These are phyloP conservation scores for Acanthamoeba rhysodes DNA, from an alignment of 208 protist species.

Conservation along the genomic window DNA sequence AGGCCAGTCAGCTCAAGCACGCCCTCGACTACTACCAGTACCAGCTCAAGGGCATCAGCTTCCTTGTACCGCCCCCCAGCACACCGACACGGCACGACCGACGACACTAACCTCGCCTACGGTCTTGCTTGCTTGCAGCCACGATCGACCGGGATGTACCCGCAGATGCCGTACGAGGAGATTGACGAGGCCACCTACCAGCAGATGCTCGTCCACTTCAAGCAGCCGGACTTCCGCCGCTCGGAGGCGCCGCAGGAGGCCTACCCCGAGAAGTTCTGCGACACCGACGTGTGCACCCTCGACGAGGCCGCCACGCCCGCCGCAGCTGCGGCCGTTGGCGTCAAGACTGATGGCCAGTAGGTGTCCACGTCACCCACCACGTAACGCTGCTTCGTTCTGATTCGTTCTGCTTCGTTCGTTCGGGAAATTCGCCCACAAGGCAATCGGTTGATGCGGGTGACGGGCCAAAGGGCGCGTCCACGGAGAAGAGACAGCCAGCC, in stretches of 20 bases:
- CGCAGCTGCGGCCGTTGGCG: background rate
- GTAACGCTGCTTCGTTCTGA: no score
- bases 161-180: conserved; percentile 91
- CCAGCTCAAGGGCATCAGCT: conserved; percentile 92
- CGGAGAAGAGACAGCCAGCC: no score
- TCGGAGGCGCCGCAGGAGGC: conserved; percentile 64
- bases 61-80: conserved; percentile 74
- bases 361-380: no score
- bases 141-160: conserved; percentile 77
- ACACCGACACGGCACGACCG: no score
- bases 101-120: no score
- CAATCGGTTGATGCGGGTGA: no score
- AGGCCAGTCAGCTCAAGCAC: conserved; percentile 86
- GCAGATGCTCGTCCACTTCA: conserved; percentile 34
- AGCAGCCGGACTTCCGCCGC: conserved; percentile 71
- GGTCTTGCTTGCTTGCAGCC: background rate
- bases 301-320: background rate
- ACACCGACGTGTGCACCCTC: conserved; percentile 73
- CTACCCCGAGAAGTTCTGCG: conserved; percentile 86
- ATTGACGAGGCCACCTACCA: conserved; percentile 86
- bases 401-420: no score
- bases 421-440: no score
- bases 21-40: conserved; percentile 93
- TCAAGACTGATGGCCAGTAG: no score
- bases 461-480: no score